Percentiles rank a stretch among this genome's conserved stretches.
Evolutionary conservation across 1,139 yeast species (phyloP).

Genomic region (Geotrichum australiense): DNA sequence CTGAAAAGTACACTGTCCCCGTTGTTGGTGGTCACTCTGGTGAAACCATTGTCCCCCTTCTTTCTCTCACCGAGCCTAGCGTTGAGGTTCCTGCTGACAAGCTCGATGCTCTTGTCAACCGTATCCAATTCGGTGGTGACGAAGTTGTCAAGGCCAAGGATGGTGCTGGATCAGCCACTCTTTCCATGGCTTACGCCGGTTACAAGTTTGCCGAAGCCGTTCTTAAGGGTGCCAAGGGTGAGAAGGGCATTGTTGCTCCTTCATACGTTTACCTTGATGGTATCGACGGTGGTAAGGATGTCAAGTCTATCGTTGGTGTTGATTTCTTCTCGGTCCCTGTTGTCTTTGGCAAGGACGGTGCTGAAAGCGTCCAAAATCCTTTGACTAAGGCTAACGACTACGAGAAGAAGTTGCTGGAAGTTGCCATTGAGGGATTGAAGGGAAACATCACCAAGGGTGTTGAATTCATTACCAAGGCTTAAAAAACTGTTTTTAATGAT

Average conservation of each 20-base stretch:
- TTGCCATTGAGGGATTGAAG: conserved; percentile 76
- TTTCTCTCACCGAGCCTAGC: conserved; percentile 52
- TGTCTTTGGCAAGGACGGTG: conserved; percentile 75
- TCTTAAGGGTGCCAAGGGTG: conserved; percentile 54
- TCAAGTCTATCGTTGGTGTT: conserved; percentile 45
- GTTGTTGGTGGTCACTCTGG: conserved; percentile 98
- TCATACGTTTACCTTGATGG: conserved; percentile 45
- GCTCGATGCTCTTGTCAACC: conserved; percentile 65
- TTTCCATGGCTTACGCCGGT: conserved; percentile 89
- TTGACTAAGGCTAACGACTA: conserved; percentile 29
- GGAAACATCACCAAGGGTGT: conserved; percentile 64
- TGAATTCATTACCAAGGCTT: conserved; percentile 34
- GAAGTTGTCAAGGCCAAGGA: conserved; percentile 94
- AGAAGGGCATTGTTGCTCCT: conserved; percentile 65
- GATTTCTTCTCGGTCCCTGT: conserved; percentile 90
- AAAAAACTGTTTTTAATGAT: background rate
- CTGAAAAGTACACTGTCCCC: conserved; percentile 58
- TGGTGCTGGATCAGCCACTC: conserved; percentile 91
- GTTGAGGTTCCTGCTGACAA: conserved; percentile 42
- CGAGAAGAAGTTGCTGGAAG: conserved; percentile 54
- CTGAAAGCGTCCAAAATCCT: conserved; percentile 52
- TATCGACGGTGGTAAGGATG: conserved; percentile 35
- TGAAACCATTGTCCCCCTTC: conserved; percentile 84
- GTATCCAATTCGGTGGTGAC: conserved; percentile 96
- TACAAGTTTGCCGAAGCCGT: conserved; percentile 34